Base-by-base conservation (phyloP, 768 basidiomycete species). In the Udeniomyces megalosporus region DNA sequence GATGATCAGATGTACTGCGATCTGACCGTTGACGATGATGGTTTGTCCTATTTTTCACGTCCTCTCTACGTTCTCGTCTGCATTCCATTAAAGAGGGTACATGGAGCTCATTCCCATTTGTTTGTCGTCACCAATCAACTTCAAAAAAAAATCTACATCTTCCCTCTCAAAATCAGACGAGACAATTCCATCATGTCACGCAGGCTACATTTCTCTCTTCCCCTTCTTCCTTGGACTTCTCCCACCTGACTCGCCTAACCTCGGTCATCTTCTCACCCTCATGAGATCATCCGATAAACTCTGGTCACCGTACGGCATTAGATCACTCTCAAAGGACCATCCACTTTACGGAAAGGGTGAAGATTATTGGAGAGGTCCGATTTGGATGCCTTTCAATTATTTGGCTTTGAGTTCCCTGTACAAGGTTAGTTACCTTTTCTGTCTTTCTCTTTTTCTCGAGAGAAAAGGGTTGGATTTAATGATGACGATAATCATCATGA, bases 371-470 rank as follows among this genome's bases (percentile, higher is more conserved):
- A 85, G 84, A 69, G 91, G 93, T 1, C 88, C 92, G 2, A 85
- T 97, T 53, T 96, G 92, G 92, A 80, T 95, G 42, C 92, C 89
- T 72, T 92, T 97, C 86, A 96, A 97, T 74, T 97, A 90, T 71
- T 79, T 97, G 65, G 83, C 84, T 17, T 76, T 97, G 56, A 78
- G 81, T 29, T 81, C 89, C 14, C 74, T 97, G 61, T 78, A 88
- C 71, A 85, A 84, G 74, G 88, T 86, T 10, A 6, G 44, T 42
- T 20, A 6, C 4, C n/a, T 12, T 42, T 28, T 28, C 38, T n/a
- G 12, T 32, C 22, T 48, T 28, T 32, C 34, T 45, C 42, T 28
- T 22, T 38, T n/a, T 14, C 11, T 6, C 22, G 28, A 15, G 24
- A 26, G 24, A 14, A 26, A 7, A 7, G 5, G 5, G 48, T 49